Base-by-base conservation (phyloP, 2,329 filamentous ascomycete genomes). In the Juglanconis juglandina region DNA sequence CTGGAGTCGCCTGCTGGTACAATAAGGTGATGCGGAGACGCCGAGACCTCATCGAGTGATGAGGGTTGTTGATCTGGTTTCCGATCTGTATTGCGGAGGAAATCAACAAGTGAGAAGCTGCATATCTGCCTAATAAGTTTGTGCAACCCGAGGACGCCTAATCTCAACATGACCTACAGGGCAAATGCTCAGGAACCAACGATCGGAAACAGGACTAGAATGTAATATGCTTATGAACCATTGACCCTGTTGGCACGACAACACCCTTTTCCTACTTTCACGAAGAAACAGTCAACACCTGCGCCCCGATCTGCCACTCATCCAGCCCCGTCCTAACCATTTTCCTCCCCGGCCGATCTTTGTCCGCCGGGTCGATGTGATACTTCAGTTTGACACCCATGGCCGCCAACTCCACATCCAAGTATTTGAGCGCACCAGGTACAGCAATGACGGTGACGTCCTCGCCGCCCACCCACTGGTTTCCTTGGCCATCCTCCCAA, bases 371-470 rank as follows among this genome's bases (percentile, higher is more conserved):
- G 66, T 81, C 80, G 47, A 86, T 75, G 59, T 78, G 77, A 68
- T 96, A 98, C 81, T 92, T 96, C 77, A 99, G 85, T 77, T 92
- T 89, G 57, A 99, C 88, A 56, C 95, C 95, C 95, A 99, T 99
- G 59, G 92, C 92, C 41, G 93, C 91, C 68, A 99, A 79, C 76
- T 99, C 95, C 24, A 96, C 93, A 76, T 99, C 95, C 66, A 99
- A 77, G 78, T 90, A 98, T 76, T 91, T 92, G 73, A 99, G 78
- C 58, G 96, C 95, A 65, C 93, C 94, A 0, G 95, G 95, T 14
- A 99, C 91, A 57, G 92, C 93, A 41, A 99, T 92, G 66, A 95
- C 81, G 3, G 93, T 95, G 3, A 95, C 95, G 71, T 98, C 86
- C 65, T 94, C 91, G 53, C 95, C 95, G 8, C 95, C 95, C 39